phyloP scores from a whole-genome alignment of 176 grass and related monocot species.

The Melocanna baccifera region DNA sequence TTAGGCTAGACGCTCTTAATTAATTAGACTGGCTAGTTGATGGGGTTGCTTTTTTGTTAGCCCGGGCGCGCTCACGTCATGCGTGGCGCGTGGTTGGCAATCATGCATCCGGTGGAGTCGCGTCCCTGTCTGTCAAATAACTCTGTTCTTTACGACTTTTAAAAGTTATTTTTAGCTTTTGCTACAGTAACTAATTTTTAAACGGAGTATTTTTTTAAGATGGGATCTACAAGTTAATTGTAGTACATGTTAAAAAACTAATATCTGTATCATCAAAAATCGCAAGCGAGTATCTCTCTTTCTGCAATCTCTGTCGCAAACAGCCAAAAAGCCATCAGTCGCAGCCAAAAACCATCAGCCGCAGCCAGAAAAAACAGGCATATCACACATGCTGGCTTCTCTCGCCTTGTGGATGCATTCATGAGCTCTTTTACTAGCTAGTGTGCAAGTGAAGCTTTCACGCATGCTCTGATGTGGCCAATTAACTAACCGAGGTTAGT shows the following conservation, averaged over 20 bases:
- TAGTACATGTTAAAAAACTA: no score
- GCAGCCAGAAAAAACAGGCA: no score
- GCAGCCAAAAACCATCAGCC: no score
- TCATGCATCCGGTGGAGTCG: constrained; percentile 13
- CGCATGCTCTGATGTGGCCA: neutral
- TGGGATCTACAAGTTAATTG: no score
- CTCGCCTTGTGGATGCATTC: neutral
- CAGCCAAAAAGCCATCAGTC: no score
- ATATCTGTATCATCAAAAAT: no score
- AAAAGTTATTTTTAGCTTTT: no score
- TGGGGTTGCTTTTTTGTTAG: constrained; percentile 9
- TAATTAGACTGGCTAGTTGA: constrained; percentile 10
- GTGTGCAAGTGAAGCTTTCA: neutral
- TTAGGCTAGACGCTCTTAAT: neutral
- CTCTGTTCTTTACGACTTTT: no score
- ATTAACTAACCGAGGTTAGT: neutral
- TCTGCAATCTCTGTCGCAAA: no score
- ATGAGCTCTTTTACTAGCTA: neutral
- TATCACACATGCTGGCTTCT: neutral
- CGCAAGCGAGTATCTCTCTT: no score
- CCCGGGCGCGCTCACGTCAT: neutral
- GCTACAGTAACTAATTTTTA: no score
- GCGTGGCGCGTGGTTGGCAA: neutral
- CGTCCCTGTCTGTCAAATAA: neutral
- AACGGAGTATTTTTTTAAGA: no score